Evolutionary conservation across 2,329 filamentous ascomycete genomes (phyloP).

Genomic region (Nemania abortiva): DNA sequence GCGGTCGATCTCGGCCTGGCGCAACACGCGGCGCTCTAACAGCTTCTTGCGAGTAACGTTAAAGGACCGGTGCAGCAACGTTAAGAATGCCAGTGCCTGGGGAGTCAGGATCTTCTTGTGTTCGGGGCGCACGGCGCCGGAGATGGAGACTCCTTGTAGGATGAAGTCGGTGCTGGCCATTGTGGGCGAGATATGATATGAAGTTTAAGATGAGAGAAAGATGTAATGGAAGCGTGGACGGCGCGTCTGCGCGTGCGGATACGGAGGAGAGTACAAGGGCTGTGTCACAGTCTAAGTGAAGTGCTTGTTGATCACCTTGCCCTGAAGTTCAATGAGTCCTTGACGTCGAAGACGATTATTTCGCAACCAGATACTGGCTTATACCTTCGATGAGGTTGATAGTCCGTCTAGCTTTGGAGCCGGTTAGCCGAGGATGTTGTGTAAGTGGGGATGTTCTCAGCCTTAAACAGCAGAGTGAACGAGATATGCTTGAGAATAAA

Average conservation of each 20-base stretch:
- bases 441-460: conserved; percentile 25
- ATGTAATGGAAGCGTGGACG: conserved; percentile 8
- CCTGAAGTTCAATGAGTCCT: conserved; percentile 7
- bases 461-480: conserved; percentile 10
- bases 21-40: conserved; percentile 84
- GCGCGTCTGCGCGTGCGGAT: conserved; percentile 17
- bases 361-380: background rate
- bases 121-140: conserved; percentile 80
- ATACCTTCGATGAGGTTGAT: conserved; percentile 32
- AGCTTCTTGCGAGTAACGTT: conserved; percentile 89
- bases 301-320: conserved; percentile 4
- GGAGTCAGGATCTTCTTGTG: conserved; percentile 93
- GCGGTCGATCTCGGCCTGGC: conserved; percentile 93
- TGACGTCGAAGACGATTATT: conserved; percentile 13
- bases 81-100: conserved; percentile 90
- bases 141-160: conserved; percentile 88
- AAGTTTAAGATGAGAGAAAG: background rate
- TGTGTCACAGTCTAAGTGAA: conserved; percentile 1
- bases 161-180: conserved; percentile 81
- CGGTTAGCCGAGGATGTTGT: conserved; percentile 39
- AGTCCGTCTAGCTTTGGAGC: conserved; percentile 28
- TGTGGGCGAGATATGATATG: conserved; percentile 45
- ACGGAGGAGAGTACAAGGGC: background rate
- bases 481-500: conserved; percentile 6
- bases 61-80: conserved; percentile 94